Percentiles rank a stretch among this genome's conserved stretches.
These are phyloP conservation scores for Carallia pectinifolia DNA, from an alignment of 345 rosid genomes.

Conservation along the genomic window DNA sequence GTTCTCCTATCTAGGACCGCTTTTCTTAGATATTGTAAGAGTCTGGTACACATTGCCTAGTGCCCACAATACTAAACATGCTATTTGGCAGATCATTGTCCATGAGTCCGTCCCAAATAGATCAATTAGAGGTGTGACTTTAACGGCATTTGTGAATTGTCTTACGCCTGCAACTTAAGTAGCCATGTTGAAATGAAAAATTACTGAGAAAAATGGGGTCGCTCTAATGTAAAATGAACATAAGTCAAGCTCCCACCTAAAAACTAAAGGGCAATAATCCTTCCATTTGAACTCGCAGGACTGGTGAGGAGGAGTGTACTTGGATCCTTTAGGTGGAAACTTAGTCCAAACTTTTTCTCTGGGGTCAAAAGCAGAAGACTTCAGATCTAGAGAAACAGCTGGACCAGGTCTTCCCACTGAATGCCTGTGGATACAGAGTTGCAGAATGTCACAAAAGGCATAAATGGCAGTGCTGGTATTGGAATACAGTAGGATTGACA, in stretches of 20 bases:
- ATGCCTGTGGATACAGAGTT: conserved; percentile 47
- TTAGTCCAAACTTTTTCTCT: conserved; percentile 95
- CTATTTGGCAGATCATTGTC: background rate
- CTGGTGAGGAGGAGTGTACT: conserved; percentile 93
- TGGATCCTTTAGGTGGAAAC: conserved; percentile 92
- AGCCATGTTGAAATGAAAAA: background rate
- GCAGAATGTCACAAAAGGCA: background rate
- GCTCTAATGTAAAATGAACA: conserved; percentile 3
- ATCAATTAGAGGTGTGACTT: background rate
- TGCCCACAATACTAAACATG: background rate
- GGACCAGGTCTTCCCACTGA: conserved; percentile 96
- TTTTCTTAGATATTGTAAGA: background rate
- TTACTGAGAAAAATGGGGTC: background rate
- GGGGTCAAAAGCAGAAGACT: conserved; percentile 90
- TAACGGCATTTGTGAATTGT: background rate
- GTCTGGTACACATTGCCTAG: background rate
- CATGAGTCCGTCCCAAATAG: background rate
- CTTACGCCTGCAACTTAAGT: background rate
- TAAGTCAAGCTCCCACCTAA: conserved; percentile 53
- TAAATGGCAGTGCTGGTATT: too few relatives aligned
- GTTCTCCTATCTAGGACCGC: too few relatives aligned
- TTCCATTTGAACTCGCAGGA: conserved; percentile 94
- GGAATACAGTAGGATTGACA: too few relatives aligned
- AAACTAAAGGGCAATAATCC: conserved; percentile 95
- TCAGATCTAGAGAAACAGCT: conserved; percentile 76